Evolutionary conservation across 2,329 filamentous ascomycete genomes (phyloP), one percentile per base, ranked within the genome.

Genomic region (Thelonectria olida): DNA sequence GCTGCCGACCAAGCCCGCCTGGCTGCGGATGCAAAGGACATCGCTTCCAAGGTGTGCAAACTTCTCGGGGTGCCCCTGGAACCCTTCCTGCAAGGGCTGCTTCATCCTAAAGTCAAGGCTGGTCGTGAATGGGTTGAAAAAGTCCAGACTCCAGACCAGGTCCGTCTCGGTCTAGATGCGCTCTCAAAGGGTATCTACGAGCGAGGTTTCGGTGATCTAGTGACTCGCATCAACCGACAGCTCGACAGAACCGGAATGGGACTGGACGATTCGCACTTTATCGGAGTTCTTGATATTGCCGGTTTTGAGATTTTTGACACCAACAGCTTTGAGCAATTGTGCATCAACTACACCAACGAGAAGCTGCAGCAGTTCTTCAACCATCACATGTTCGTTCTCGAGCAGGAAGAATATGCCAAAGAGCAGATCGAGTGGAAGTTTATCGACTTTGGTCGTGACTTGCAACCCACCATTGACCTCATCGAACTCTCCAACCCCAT

Each of bases 361-460:
- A 99, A 97, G 77, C 87, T 99, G 7, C 96, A 99, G 74, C 96
- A 99, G 70, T 99, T 99, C 78, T 99, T 99, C 86, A 99, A 99
- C 73, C 96, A 99, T 75, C 96, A 99, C 81, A 99, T 99, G 96
- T 99, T 99, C 74, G 96, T 99, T 9, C 84, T 99, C 7, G 96
- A 99, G 75, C 96, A 99, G 73, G 96, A 99, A 76, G 96, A 99
- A 76, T 99, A 99, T 76, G 94, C 96, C 8, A 85, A 95, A 48
- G 96, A 99, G 75, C 92, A 97, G 77, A 99, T 99, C 69, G 96
- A 99, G 79, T 99, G 96, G 96, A 93, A 98, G 74, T 99, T 99
- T 75, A 99, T 99, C 74, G 96, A 99, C 77, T 99, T 99, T 74
- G 96, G 96, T 17, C 93, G 94, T 63, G 96, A 99, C 73, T 83